A percentile compares a stretch with the other conserved stretches of the same genome.
Conservation (phyloP, 208 protist genomes). For the Acanthamoeba triangularis region DNA sequence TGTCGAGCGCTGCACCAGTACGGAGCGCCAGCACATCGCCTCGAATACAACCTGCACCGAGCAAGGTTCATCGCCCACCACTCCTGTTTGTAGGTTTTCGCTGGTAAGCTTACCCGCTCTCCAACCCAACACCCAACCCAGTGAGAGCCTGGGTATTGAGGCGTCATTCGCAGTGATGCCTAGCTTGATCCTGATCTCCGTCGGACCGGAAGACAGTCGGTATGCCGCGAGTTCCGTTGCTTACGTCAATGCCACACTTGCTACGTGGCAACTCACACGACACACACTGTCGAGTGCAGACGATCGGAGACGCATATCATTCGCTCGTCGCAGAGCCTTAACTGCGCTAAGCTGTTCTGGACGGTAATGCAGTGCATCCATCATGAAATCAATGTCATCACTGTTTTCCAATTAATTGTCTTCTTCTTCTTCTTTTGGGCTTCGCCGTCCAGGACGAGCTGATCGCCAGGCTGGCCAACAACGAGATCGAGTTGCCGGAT, state of each 20-base stretch:
- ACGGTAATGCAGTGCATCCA: not conserved
- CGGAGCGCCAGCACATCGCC: not conserved
- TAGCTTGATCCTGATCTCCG: constrained; percentile 31
- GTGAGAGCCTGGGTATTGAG: constrained; percentile 11
- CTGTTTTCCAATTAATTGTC: not conserved
- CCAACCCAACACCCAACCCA: not conserved
- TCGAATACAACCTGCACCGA: constrained; percentile 36
- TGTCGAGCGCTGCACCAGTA: constrained; percentile 29
- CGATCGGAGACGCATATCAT: constrained; percentile 58
- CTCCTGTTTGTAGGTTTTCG: not conserved
- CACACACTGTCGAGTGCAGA: not conserved
- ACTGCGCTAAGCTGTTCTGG: constrained; percentile 71
- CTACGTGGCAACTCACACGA: not conserved
- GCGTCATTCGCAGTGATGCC: constrained; percentile 64
- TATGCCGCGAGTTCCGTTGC: not conserved
- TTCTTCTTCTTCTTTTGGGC: not conserved
- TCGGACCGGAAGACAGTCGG: not conserved
- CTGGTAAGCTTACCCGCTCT: not conserved
- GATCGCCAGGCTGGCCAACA: constrained; percentile 4
- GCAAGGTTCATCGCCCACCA: not conserved
- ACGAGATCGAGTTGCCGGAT: constrained; percentile 52
- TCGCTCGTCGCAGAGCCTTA: not conserved
- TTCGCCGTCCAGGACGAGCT: not conserved
- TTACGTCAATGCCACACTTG: not conserved
- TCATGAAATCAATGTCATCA: too few species aligned